A percentile compares a stretch with the other conserved stretches of the same genome.
Evolutionary conservation across 2,329 filamentous ascomycete species (phyloP).

Genomic region (Akanthomyces lecanii): DNA sequence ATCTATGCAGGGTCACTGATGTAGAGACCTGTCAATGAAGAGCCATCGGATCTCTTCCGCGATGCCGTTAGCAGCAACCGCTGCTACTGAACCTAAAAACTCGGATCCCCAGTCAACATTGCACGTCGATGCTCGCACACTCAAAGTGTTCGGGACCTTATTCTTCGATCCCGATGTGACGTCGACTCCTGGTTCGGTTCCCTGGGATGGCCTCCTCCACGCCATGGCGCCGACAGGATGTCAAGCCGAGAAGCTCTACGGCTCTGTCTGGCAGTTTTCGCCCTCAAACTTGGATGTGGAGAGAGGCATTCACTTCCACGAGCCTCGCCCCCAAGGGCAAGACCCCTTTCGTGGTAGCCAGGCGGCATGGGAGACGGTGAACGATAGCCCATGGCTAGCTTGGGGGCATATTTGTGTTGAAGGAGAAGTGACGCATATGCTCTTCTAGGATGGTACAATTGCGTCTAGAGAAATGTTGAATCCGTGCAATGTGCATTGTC

Average conservation of each 20-base stretch:
- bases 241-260: constrained; percentile 51
- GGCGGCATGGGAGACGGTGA: constrained; percentile 46
- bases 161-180: constrained; percentile 35
- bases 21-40: not conserved
- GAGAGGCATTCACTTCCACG: constrained; percentile 55
- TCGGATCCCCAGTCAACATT: constrained; percentile 16
- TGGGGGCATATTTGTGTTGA: constrained; percentile 39
- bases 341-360: constrained; percentile 43
- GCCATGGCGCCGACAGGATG: constrained; percentile 51
- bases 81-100: not conserved
- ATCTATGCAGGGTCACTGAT: too few relatives aligned
- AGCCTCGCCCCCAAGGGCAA: constrained; percentile 53
- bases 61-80: not conserved
- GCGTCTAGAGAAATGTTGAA: too few relatives aligned
- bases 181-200: constrained; percentile 43
- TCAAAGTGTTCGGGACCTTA: constrained; percentile 37
- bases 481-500: too few relatives aligned
- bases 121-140: constrained; percentile 28
- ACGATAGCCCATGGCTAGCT: constrained; percentile 48
- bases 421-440: not conserved
- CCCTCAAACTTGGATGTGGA: constrained; percentile 38
- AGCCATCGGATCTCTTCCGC: not conserved
- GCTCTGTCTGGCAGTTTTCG: constrained; percentile 57
- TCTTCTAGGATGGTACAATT: not conserved
- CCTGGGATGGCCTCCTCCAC: constrained; percentile 51